Base-by-base conservation (phyloP, 163 green algal species). In the Trebouxia gelatinosa region DNA sequence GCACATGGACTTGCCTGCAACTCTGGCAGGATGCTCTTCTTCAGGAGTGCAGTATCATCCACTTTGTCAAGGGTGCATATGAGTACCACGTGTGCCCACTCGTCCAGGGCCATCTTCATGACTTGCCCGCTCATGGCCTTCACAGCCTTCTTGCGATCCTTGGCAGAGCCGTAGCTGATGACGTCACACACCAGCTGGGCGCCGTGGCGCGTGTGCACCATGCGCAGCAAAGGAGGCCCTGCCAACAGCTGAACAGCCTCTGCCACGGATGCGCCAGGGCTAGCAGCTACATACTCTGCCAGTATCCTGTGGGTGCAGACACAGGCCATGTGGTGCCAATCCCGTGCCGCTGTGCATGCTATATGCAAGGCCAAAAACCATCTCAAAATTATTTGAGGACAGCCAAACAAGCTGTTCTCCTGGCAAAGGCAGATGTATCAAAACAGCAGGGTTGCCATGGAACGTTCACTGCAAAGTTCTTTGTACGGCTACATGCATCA, bases 131-230 rank as follows among this genome's bases (percentile, higher is more conserved):
- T 48, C 31, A 78, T 34, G 35, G 28, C 48, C 21, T 76, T 76
- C 19, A 66, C 37, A 17, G 28, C 48, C 50, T 78, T 65, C 50
- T 78, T 65, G 54, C 94, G 81, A 79, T 95, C 87, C 72, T 91
- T 92, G 50, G 92, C 85, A 0, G 85, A 90, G 72, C 89, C 91
- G 70, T 96, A 95, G 11, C 80, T 85, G 7, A 97, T 54, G 38
- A 92, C 88, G 74, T 88, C 88, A 87, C 88, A 94, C 17, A 82
- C 90, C 0, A 87, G 92, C 26, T 81, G 80, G 4, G 89, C 88
- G 35, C 94, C 94, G 5, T 95, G 87, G 54, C 90, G 90, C 26
- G 94, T 97, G 86, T 98, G 94, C 82, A 96, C 91, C 86, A 97
- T 95, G 78, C 92, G 92, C 77, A 98, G 80, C 66, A 96, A 80